Base-by-base conservation (phyloP, 192 early-diverging fungal genomes). In the Umbelopsis sp. region DNA sequence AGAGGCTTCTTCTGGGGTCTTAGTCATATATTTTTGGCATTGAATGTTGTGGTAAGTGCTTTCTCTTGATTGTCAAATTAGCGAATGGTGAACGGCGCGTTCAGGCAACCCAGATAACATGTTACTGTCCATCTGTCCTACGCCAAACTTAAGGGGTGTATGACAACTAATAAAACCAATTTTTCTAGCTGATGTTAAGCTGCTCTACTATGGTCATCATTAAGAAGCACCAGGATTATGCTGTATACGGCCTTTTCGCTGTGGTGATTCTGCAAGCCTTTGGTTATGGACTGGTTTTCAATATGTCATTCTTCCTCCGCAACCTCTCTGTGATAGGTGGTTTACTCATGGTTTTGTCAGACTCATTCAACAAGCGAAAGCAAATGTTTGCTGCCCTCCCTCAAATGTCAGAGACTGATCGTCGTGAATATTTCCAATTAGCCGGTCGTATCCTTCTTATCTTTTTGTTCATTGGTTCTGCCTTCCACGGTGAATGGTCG, bases 271-370 rank as follows among this genome's bases (percentile, higher is more conserved):
- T 91, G 56, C 97, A 98, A 72, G 93, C 92, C 22, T 80, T 99
- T 74, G 97, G 94, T 8, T 99, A 99, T 78, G 97, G 97, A 16
- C 84, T 99, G 67, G 86, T 97, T 51, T 96, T 96, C 74, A 92
- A 99, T 77, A 68, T 92, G 47, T 83, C 83, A 66, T 97, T 98
- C 79, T 93, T 99, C 74, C 80, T 98, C 71, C 93, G 97, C 65
- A 93, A 93, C 71, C 82, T 99, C 24, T 96, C 96, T n/a, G 92
- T 99, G 26, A 82, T 90, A 53, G 97, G 97, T 38, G 97, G 97
- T 16, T 87, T 99, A 26, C 79, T 98, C 74, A 96, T 99, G 93
- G 87, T 99, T 16, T 83, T 99, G 38, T 94, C 96, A 12, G 97
- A 98, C 74, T 69, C 85, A 22, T 77, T 92, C 66, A 77, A 84